A percentile compares a stretch with the other conserved stretches of the same genome.
Evolutionary conservation across 768 basidiomycete genomes (phyloP).

Genomic region (Podaxis sp.): DNA sequence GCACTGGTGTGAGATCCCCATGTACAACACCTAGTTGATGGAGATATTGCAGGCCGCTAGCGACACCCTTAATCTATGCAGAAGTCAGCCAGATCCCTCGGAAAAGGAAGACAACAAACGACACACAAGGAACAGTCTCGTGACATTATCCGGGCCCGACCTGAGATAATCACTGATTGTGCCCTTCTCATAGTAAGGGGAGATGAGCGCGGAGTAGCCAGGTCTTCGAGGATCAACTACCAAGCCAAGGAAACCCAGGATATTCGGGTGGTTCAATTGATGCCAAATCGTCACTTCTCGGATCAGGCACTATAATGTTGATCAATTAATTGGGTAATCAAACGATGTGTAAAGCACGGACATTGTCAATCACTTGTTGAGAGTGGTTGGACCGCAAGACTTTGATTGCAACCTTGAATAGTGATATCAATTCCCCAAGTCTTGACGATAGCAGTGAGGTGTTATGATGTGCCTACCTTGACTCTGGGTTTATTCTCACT

Average conservation of each 20-base stretch:
- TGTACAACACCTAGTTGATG: neutral
- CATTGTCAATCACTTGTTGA: too few relatives aligned
- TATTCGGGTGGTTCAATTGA: conserved; percentile 16
- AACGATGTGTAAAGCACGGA: too few relatives aligned
- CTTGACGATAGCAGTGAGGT: too few relatives aligned
- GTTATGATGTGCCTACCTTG: too few relatives aligned
- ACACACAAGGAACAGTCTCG: conserved; percentile 13
- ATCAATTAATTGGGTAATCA: too few relatives aligned
- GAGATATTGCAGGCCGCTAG: neutral
- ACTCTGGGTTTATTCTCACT: too few relatives aligned
- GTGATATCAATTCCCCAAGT: too few relatives aligned
- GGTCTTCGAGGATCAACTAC: neutral
- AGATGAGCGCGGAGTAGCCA: conserved; percentile 11
- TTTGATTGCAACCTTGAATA: too few relatives aligned
- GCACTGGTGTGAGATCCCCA: neutral
- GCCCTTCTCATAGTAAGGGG: neutral
- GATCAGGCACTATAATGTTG: conserved; percentile 11
- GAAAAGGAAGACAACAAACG: neutral
- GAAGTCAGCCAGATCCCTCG: neutral
- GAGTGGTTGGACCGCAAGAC: too few relatives aligned
- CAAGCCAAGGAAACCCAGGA: conserved; percentile 19
- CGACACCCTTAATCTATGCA: neutral
- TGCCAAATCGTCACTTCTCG: conserved; percentile 20
- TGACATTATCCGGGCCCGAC: neutral
- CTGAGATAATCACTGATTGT: neutral